phyloP scores from a whole-genome alignment of 2,329 filamentous ascomycete genomes.

The Calonectria henricotiae region DNA sequence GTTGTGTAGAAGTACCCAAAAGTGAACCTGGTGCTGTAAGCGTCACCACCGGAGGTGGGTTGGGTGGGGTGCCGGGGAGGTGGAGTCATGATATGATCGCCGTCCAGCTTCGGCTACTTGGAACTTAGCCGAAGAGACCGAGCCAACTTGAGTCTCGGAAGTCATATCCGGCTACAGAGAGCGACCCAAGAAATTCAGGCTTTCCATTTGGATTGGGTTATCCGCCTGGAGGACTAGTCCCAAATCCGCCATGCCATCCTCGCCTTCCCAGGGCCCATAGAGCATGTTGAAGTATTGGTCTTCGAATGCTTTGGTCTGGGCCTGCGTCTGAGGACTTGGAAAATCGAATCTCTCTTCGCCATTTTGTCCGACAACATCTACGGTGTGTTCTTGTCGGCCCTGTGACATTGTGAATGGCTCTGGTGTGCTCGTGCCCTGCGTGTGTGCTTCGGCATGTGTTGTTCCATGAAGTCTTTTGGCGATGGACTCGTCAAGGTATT shows the following conservation, averaged over 20 bases:
- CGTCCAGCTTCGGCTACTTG: constrained; percentile 32
- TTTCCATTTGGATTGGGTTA: constrained; percentile 53
- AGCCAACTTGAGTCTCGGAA: not conserved
- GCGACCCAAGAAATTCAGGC: constrained; percentile 53
- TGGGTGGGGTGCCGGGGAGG: constrained; percentile 31
- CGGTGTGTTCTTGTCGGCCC: not conserved
- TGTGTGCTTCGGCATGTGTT: constrained; percentile 36
- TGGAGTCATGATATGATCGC: constrained; percentile 5
- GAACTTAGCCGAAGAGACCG: constrained; percentile 41
- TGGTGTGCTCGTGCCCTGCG: constrained; percentile 16
- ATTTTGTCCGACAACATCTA: not conserved
- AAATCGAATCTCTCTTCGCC: constrained; percentile 34
- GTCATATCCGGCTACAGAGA: constrained; percentile 43
- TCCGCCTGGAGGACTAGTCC: constrained; percentile 56
- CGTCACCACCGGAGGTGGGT: not conserved
- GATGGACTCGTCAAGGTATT: constrained; percentile 59
- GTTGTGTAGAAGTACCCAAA: not conserved
- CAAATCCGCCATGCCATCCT: constrained; percentile 57
- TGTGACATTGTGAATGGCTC: constrained; percentile 16
- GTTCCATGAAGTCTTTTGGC: constrained; percentile 55
- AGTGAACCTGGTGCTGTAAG: not conserved
- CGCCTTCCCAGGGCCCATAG: constrained; percentile 58
- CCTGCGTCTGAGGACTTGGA: constrained; percentile 39
- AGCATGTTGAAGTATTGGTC: constrained; percentile 59
- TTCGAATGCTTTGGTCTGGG: constrained; percentile 53